Percentiles rank a stretch among this genome's conserved stretches.
Evolutionary conservation across 768 basidiomycete species (phyloP).

Genomic region (Trametes cinnabarina): DNA sequence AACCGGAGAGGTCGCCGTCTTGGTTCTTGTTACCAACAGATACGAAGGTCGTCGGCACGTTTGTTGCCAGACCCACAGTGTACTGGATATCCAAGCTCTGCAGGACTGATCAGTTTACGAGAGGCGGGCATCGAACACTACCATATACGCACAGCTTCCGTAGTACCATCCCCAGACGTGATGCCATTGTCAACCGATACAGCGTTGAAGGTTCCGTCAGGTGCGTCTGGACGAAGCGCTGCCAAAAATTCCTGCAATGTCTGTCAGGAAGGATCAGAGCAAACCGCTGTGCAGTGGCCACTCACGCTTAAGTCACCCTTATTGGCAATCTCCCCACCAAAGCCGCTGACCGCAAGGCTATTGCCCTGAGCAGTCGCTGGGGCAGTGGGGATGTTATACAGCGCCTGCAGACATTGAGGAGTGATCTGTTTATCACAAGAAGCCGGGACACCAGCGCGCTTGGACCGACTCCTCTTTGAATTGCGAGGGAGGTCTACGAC

Average conservation of each 20-base stretch:
- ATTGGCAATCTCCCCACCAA: slow-evolving; percentile 32
- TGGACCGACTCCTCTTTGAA: not conserved
- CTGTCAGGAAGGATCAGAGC: not conserved
- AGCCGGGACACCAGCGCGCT: slow-evolving; percentile 4
- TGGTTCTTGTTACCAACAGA: slow-evolving; percentile 31
- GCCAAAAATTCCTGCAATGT: slow-evolving; percentile 32
- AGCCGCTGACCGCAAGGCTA: slow-evolving; percentile 33
- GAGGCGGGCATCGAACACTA: no score
- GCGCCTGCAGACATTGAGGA: slow-evolving; percentile 30
- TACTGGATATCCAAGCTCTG: slow-evolving; percentile 39
- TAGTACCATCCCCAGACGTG: slow-evolving; percentile 34
- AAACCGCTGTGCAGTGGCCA: not conserved
- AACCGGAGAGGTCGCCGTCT: slow-evolving; percentile 33
- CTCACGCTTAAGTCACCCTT: slow-evolving; percentile 28
- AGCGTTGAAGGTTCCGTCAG: slow-evolving; percentile 27
- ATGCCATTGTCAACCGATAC: slow-evolving; percentile 30
- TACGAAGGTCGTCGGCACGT: slow-evolving; percentile 35
- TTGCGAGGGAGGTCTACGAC: not conserved
- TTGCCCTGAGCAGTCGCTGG: slow-evolving; percentile 28
- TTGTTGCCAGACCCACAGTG: slow-evolving; percentile 35
- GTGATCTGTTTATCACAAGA: slow-evolving; percentile 26
- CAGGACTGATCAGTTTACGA: not conserved
- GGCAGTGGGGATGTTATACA: slow-evolving; percentile 37
- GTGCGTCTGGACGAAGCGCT: slow-evolving; percentile 29
- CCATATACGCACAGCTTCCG: slow-evolving; percentile 27